Evolutionary conservation across 805 yeast genomes (phyloP).

Genomic region (Vanderwaltozyma verrucispora): DNA sequence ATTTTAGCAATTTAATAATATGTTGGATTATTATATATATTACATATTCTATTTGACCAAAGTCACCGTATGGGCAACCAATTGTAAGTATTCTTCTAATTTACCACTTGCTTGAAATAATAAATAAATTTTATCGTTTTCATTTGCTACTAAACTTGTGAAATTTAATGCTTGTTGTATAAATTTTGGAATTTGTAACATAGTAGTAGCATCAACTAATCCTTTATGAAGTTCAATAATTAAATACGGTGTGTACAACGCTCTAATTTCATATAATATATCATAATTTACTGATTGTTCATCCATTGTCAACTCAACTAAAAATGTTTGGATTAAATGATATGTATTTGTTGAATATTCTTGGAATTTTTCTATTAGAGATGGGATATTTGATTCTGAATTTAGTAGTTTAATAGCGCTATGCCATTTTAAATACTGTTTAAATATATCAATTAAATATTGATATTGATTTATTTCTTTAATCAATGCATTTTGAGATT

Average conservation of each 20-base stretch:
- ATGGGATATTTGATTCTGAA: conserved; percentile 25
- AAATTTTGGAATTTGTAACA: conserved; percentile 32
- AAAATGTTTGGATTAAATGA: conserved; percentile 22
- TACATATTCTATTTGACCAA: conserved; percentile 1
- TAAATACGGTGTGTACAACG: conserved; percentile 62
- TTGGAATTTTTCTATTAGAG: conserved; percentile 24
- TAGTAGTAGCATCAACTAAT: conserved; percentile 34
- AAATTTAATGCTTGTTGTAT: conserved; percentile 48
- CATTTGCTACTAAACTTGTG: conserved; percentile 59
- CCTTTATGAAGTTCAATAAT: conserved; percentile 58
- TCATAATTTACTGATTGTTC: conserved; percentile 26
- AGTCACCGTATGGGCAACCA: conserved; percentile 49
- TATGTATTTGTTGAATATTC: conserved; percentile 18
- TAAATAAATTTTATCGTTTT: conserved; percentile 46
- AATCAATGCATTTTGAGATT: conserved; percentile 12
- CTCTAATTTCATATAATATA: conserved; percentile 44
- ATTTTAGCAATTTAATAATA: too few species aligned
- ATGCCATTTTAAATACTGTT: conserved; percentile 43
- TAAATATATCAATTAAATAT: conserved; percentile 33
- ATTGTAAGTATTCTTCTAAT: conserved; percentile 41
- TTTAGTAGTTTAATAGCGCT: conserved; percentile 15
- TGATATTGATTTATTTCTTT: conserved; percentile 43
- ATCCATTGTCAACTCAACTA: conserved; percentile 24
- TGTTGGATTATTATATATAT: too few species aligned
- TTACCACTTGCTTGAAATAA: conserved; percentile 51